These are phyloP conservation scores for Vitis hybrid DNA, from an alignment of 177 flowering plant species.

Conservation along the genomic window DNA sequence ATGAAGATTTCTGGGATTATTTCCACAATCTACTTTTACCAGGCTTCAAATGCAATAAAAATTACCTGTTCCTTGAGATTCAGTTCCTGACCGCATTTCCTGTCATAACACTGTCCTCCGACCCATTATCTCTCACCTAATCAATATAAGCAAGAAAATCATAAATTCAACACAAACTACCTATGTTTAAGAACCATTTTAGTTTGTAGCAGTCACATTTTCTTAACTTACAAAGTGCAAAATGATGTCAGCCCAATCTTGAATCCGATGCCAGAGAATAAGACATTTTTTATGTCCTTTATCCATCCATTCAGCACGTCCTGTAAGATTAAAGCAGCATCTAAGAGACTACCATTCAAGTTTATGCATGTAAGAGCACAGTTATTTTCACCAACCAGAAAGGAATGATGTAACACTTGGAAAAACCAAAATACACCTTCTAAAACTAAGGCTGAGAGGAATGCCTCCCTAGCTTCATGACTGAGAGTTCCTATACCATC, in stretches of 20 bases:
- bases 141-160: constrained; percentile 9
- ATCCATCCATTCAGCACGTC: constrained; percentile 97
- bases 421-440: constrained; percentile 56
- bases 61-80: constrained; percentile 94
- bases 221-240: constrained; percentile 64
- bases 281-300: constrained; percentile 89
- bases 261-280: constrained; percentile 91
- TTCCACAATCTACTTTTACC: not conserved
- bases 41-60: not conserved
- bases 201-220: not conserved
- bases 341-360: not conserved
- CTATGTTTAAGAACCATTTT: too few relatives aligned
- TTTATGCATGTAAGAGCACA: not conserved
- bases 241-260: constrained; percentile 92
- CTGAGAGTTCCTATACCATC: constrained; percentile 75
- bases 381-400: not conserved
- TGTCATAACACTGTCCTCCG: constrained; percentile 88
- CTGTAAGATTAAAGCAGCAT: constrained; percentile 29
- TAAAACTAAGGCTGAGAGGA: constrained; percentile 79
- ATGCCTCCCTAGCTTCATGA: constrained; percentile 87
- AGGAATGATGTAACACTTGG: not conserved
- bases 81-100: constrained; percentile 83
- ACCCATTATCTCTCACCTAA: constrained; percentile 86
- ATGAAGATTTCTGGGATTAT: not conserved
- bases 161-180: not conserved